Base-by-base conservation (phyloP, 495 filamentous ascomycete genomes). In the Lasiosphaeria miniovina region DNA sequence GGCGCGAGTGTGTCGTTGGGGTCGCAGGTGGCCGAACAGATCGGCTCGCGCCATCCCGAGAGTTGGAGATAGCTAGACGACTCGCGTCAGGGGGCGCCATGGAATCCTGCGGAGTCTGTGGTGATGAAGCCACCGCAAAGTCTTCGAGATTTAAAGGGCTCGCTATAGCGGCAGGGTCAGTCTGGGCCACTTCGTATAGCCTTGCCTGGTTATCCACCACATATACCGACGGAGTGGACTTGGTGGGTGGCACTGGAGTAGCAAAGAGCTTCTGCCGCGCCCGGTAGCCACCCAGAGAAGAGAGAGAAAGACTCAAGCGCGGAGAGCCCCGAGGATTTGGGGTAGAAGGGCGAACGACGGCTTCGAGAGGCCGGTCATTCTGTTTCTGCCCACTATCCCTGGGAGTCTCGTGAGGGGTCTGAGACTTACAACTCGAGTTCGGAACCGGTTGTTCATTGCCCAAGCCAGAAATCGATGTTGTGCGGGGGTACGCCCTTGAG, bases 21-120 rank as follows among this genome's bases (percentile, higher is more conserved):
- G 92, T 96, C 0, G 90, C 91, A 10, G 92, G 88, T 9, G 76
- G 61, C 36, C 71, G 75, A 35, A 55, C 34, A 33, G 48, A 12
- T 36, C 35, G 68, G 49, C 38, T 60, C 60, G 46, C 83, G 41
- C 75, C 71, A 59, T 77, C 73, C 10, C 66, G 63, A 14, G 62
- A 58, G 55, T 77, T 74, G 6, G 89, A 91, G 55, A 95, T 92
- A 3, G 90, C 90, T 24, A 94, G 74, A 24, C 82, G 83, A 70
- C 89, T 95, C 1, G 90, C 86, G 68, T 96, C 91, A n/a, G 88
- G 90, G 24, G 89, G 88, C 33, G 85, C 76, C 66, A 90, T 80
- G 49, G 79, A 78, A 55, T 92, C 91, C 60, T 82, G 84, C 1
- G 93, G 93, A 1, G 93, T 98, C 53, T 79, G 88, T 40, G 93